These are phyloP conservation scores for Verticillium zaregamsianum DNA, from an alignment of 2,329 filamentous ascomycete species.

Conservation along the genomic window DNA sequence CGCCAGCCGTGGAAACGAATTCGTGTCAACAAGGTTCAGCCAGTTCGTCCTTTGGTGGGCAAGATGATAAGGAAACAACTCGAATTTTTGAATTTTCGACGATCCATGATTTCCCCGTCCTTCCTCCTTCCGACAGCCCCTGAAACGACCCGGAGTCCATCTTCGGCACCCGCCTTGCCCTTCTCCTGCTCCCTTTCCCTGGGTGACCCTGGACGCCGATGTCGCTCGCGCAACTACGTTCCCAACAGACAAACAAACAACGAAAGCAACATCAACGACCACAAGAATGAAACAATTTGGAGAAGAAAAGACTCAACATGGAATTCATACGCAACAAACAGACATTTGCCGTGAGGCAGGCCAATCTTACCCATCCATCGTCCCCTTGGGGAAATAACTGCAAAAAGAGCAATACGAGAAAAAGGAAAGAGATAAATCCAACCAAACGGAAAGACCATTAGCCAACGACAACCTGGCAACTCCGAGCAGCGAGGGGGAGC, in stretches of 20 bases:
- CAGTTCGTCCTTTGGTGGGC: background rate
- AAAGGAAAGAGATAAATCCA: background rate
- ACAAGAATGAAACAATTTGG: slow-evolving; percentile 12
- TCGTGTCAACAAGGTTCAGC: no score
- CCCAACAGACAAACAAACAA: background rate
- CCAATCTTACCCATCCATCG: slow-evolving; percentile 24
- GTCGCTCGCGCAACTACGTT: background rate
- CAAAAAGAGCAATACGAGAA: slow-evolving; percentile 7
- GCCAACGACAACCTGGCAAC: background rate
- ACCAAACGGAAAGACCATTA: background rate
- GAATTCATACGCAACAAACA: slow-evolving; percentile 5
- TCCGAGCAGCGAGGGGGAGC: background rate
- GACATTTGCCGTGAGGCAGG: slow-evolving; percentile 30
- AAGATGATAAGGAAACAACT: background rate
- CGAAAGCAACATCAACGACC: slow-evolving; percentile 1
- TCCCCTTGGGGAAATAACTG: slow-evolving; percentile 9
- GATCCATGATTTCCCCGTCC: background rate
- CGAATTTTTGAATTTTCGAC: background rate
- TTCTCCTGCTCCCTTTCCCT: background rate
- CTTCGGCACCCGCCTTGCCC: background rate
- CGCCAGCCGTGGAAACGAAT: no score
- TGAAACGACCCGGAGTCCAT: background rate
- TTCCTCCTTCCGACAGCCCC: background rate
- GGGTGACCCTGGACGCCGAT: background rate
- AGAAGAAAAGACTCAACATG: slow-evolving; percentile 3